phyloP scores from a whole-genome alignment of 441 rosid genomes.

The Eutrema salsugineum region DNA sequence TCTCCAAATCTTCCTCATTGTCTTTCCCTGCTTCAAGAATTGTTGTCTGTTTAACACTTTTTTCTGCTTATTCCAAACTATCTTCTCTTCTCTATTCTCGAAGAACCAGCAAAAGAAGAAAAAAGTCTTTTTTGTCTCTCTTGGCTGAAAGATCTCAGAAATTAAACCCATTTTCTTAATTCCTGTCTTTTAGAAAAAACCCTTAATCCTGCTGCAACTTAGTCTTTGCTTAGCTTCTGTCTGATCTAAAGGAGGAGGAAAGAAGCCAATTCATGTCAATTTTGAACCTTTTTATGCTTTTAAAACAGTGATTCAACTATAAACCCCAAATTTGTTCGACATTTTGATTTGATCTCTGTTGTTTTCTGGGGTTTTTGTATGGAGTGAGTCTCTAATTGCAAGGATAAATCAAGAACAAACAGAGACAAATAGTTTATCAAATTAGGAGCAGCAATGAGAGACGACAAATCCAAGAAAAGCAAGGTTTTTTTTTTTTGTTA shows the following conservation, averaged over 20 bases:
- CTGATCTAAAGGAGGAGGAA: background rate
- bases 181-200: slow-evolving; percentile 19
- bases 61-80: slow-evolving; percentile 32
- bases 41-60: slow-evolving; percentile 61
- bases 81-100: slow-evolving; percentile 21
- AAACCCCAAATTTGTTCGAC: slow-evolving; percentile 2
- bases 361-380: background rate
- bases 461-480: slow-evolving; percentile 76
- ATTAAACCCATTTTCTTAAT: slow-evolving; percentile 27
- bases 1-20: slow-evolving; percentile 61
- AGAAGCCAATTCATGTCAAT: slow-evolving; percentile 11
- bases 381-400: slow-evolving; percentile 6
- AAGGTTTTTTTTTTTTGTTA: slow-evolving; percentile 45
- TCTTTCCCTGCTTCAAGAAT: slow-evolving; percentile 63
- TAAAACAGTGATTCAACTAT: slow-evolving; percentile 16
- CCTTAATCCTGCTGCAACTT: background rate
- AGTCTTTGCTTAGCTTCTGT: slow-evolving; percentile 7
- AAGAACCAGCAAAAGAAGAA: background rate
- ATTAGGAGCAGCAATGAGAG: slow-evolving; percentile 54
- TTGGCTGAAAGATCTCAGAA: background rate
- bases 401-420: slow-evolving; percentile 22
- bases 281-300: background rate
- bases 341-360: slow-evolving; percentile 17
- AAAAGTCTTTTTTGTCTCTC: slow-evolving; percentile 7
- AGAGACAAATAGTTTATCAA: background rate